These are phyloP conservation scores for Podospora comata DNA, from an alignment of 495 filamentous ascomycete genomes.

Conservation along the genomic window DNA sequence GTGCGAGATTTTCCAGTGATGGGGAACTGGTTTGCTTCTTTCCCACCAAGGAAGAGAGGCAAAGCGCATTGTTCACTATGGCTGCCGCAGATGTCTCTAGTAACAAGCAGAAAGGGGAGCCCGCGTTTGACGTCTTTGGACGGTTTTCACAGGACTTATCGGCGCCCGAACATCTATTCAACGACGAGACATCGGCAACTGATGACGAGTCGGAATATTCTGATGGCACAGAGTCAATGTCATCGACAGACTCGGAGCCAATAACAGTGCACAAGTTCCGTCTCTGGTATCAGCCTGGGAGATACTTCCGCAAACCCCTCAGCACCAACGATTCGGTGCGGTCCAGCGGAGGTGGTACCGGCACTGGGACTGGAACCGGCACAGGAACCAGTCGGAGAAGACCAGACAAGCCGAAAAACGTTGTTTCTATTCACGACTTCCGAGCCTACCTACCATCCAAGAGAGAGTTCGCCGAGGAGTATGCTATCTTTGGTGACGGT, in stretches of 20 bases:
- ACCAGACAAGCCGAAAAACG: constrained; percentile 47
- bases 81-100: constrained; percentile 56
- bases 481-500: constrained; percentile 78
- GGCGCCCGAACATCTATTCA: constrained; percentile 44
- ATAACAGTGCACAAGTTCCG: constrained; percentile 55
- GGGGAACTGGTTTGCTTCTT: constrained; percentile 86
- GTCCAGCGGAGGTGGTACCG: constrained; percentile 51
- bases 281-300: constrained; percentile 45
- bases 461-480: constrained; percentile 67
- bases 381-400: constrained; percentile 47
- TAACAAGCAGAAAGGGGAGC: constrained; percentile 60
- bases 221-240: constrained; percentile 63
- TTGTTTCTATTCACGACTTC: constrained; percentile 68
- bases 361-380: constrained; percentile 51
- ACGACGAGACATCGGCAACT: constrained; percentile 53
- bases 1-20: constrained; percentile 71
- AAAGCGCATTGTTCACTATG: constrained; percentile 57
- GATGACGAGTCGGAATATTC: constrained; percentile 49
- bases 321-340: constrained; percentile 48
- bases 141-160: constrained; percentile 56
- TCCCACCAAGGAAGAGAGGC: constrained; percentile 72
- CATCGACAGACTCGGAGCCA: constrained; percentile 68
- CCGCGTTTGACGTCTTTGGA: constrained; percentile 86
- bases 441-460: constrained; percentile 70
- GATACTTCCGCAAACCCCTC: constrained; percentile 44